Conservation (phyloP, 192 early-diverging fungal genomes). For the Backusella tarrabulga region DNA sequence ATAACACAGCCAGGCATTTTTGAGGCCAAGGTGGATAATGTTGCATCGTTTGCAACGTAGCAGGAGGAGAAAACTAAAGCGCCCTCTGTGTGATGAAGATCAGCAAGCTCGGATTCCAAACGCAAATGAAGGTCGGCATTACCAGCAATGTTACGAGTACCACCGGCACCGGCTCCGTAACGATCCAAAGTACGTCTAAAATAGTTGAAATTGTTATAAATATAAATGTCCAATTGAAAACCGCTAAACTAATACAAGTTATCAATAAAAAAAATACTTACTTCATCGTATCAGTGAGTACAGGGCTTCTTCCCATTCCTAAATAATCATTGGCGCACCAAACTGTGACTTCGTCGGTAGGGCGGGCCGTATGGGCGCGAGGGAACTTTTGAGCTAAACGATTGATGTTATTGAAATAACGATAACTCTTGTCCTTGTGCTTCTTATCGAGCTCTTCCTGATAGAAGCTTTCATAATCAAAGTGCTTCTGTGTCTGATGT, state of each 20-base stretch:
- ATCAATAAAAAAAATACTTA: conserved; percentile 37
- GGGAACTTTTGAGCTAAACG: conserved; percentile 91
- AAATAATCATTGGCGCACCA: conserved; percentile 99
- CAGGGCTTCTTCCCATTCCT: conserved; percentile 90
- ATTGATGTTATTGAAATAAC: conserved; percentile 99
- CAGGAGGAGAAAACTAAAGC: conserved; percentile 96
- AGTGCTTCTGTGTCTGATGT: conserved; percentile 48
- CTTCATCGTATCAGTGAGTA: conserved; percentile 91
- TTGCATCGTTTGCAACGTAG: conserved; percentile 98
- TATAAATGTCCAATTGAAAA: conserved; percentile 10
- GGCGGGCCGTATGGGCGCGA: conserved; percentile 85
- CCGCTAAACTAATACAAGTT: background rate
- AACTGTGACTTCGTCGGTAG: conserved; percentile 89
- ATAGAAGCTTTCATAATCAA: conserved; percentile 93
- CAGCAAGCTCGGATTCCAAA: conserved; percentile 89
- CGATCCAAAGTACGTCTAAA: conserved; percentile 77
- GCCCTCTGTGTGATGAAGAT: conserved; percentile 87
- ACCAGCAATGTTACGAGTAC: conserved; percentile 98
- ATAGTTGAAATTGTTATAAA: conserved; percentile 13
- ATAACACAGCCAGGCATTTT: conserved; percentile 92
- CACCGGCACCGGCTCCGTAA: conserved; percentile 98
- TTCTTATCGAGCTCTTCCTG: conserved; percentile 89
- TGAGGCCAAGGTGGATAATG: conserved; percentile 83
- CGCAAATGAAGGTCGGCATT: conserved; percentile 94
- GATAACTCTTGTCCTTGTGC: conserved; percentile 94